Percentiles rank a stretch among this genome's conserved stretches.
These are phyloP conservation scores for Nemania sp. DNA, from an alignment of 2,329 filamentous ascomycete species.

Conservation along the genomic window DNA sequence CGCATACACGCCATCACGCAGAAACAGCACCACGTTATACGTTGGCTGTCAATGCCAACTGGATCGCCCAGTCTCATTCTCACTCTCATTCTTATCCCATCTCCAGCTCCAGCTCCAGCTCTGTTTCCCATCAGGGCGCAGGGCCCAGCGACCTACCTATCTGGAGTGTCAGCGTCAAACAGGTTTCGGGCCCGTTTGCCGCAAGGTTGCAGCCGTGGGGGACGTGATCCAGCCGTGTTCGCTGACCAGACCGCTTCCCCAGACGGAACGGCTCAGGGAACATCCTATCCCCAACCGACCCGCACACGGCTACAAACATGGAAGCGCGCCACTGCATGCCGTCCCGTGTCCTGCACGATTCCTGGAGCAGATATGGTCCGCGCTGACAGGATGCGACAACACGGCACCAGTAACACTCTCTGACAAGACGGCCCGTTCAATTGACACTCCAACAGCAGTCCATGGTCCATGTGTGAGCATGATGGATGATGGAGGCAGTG, in stretches of 20 bases:
- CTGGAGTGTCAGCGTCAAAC: not conserved
- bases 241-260: slow-evolving; percentile 19
- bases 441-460: slow-evolving; percentile 2
- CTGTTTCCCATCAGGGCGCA: not conserved
- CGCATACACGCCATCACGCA: no score
- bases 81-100: no score
- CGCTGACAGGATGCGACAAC: slow-evolving; percentile 15
- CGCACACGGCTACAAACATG: not conserved
- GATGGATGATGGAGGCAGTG: not conserved
- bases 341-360: slow-evolving; percentile 21
- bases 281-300: not conserved
- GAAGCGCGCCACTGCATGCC: slow-evolving; percentile 19
- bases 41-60: no score
- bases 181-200: slow-evolving; percentile 1
- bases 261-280: slow-evolving; percentile 10
- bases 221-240: not conserved
- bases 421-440: no score
- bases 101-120: no score
- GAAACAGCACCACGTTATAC: no score
- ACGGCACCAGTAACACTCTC: not conserved
- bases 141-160: not conserved
- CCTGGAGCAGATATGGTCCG: slow-evolving; percentile 18
- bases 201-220: slow-evolving; percentile 5
- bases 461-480: not conserved
- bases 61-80: no score